These are phyloP conservation scores for Penicillium psychrofluorescens DNA, from an alignment of 495 filamentous ascomycete species.

Conservation along the genomic window DNA sequence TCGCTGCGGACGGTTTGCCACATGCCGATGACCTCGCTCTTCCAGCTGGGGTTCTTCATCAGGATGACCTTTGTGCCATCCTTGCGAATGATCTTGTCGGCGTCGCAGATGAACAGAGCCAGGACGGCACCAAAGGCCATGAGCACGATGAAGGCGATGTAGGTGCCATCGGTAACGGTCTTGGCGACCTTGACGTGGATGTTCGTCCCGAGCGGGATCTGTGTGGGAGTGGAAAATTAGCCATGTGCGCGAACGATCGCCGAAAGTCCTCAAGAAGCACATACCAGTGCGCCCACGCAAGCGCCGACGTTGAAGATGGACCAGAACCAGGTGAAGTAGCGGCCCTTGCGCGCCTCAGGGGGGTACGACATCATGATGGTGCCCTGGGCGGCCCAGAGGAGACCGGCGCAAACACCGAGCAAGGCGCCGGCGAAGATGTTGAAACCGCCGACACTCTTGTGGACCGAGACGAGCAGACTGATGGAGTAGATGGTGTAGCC, in stretches of 20 bases:
- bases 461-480: conserved; percentile 53
- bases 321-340: conserved; percentile 47
- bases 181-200: conserved; percentile 25
- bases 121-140: conserved; percentile 51
- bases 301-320: conserved; percentile 47
- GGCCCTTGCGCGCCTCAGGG: conserved; percentile 37
- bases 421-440: conserved; percentile 57
- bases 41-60: conserved; percentile 76
- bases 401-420: conserved; percentile 40
- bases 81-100: conserved; percentile 60
- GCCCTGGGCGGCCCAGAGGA: conserved; percentile 46
- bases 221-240: neutral
- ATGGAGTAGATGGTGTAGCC: conserved; percentile 41
- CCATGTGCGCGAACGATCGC: neutral
- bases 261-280: neutral
- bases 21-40: conserved; percentile 35
- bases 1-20: conserved; percentile 31
- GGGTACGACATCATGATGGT: conserved; percentile 50
- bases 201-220: conserved; percentile 39
- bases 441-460: conserved; percentile 62
- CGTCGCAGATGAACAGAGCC: conserved; percentile 48
- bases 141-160: conserved; percentile 45
- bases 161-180: conserved; percentile 41
- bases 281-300: conserved; percentile 40
- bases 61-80: conserved; percentile 73